Percentiles rank a stretch among this genome's conserved stretches.
Conservation (phyloP, 129 eudicot species). For the Kitagawia praeruptora region DNA sequence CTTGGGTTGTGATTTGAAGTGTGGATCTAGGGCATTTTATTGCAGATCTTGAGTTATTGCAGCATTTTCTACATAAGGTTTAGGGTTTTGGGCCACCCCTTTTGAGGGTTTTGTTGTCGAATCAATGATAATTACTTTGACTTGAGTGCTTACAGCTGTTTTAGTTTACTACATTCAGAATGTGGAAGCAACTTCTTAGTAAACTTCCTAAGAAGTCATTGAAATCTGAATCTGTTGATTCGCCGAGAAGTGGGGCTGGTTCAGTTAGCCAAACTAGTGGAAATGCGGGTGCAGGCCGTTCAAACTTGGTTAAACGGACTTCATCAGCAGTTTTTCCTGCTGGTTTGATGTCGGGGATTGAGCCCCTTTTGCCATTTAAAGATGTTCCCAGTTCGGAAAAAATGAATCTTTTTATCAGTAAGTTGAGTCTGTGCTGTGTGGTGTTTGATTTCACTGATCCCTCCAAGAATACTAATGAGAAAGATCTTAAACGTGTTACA, state of each 20-base stretch:
- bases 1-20: constrained; percentile 8
- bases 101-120: constrained; percentile 4
- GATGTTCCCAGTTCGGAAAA: constrained; percentile 76
- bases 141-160: constrained; percentile 17
- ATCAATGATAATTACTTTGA: constrained; percentile 13
- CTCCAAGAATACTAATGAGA: constrained; percentile 48
- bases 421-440: constrained; percentile 83
- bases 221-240: constrained; percentile 41
- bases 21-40: constrained; percentile 13
- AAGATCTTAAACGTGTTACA: constrained; percentile 66
- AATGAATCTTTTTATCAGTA: constrained; percentile 81
- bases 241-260: constrained; percentile 25
- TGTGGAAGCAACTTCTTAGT: constrained; percentile 73
- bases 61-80: neutral
- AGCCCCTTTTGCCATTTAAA: constrained; percentile 77
- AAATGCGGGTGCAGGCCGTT: constrained; percentile 28
- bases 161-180: constrained; percentile 18
- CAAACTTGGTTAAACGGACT: constrained; percentile 44
- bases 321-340: constrained; percentile 85
- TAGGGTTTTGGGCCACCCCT: constrained; percentile 16
- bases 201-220: constrained; percentile 64
- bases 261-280: constrained; percentile 21
- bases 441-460: constrained; percentile 82
- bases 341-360: constrained; percentile 70
- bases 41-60: constrained; percentile 24